Evolutionary conservation across 805 yeast species (phyloP), one percentile per base, ranked within the genome.

Genomic region (Spathaspora hagerdaliae): DNA sequence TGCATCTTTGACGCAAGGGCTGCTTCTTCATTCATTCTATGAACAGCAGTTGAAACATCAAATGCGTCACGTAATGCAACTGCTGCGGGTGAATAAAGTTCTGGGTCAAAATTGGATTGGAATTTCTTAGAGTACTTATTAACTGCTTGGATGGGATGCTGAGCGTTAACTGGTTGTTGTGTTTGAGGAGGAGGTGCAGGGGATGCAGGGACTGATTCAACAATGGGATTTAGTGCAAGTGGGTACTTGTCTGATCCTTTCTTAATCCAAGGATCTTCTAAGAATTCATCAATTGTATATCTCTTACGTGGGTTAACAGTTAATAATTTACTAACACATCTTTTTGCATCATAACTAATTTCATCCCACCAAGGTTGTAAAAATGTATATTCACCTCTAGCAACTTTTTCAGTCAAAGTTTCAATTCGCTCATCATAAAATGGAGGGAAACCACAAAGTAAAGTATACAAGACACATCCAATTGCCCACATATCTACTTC

Each of bases 391-490:
- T 85, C 85, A 32, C 94, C 95, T 48, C 70, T 71, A n/a, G 91
- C 87, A 24, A 87, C 91, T 54, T 86, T 85, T 52, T 80, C 85
- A 5, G 95, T 86, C 49, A 87, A 72, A 1, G 77, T 73, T 47
- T 85, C 91, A 49, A 84, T 83, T 48, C 82, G 69, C 58, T 87
- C 94, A 59, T 88, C 95, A 64, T 90, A 94, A 60, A 94, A 94
- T 5, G 99, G 99, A 1, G 99, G 99, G 68, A 94, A 94, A 4
- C 99, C 99, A 69, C 98, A 94, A 33, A 94, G 70, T 37, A 94
- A 72, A 0, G 98, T 94, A 61, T 94, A 94, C 45, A 94, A 68
- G 0, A 94, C 97, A 68, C 99, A 94, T 0, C 99, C 99, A 44
- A 94, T n/a, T n/a, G n/a, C n/a, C n/a, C n/a, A n/a, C n/a, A n/a